A percentile compares a stretch with the other conserved stretches of the same genome.
Evolutionary conservation across 768 basidiomycete genomes (phyloP).

Genomic region (Suillus clintonianus): DNA sequence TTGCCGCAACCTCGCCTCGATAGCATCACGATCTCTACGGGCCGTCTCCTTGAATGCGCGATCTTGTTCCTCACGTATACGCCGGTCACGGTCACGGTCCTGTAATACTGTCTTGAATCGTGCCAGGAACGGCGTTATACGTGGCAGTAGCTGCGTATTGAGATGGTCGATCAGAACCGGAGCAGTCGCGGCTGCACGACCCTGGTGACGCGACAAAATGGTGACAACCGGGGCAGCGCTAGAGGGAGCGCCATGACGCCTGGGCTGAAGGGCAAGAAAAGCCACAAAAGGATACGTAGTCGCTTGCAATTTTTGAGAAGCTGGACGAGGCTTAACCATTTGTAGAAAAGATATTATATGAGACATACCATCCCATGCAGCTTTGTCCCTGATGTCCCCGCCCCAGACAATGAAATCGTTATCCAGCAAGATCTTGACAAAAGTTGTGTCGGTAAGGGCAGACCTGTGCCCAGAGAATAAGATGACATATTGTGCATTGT

Average conservation of each 20-base stretch:
- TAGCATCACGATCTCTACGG: slow-evolving; percentile 65
- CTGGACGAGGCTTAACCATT: slow-evolving; percentile 27
- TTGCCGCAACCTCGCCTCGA: slow-evolving; percentile 55
- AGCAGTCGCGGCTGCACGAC: slow-evolving; percentile 66
- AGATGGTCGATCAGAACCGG: slow-evolving; percentile 67
- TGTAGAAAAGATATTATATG: slow-evolving; percentile 6
- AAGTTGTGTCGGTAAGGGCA: slow-evolving; percentile 72
- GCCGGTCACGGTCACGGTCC: slow-evolving; percentile 53
- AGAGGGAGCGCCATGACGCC: slow-evolving; percentile 42
- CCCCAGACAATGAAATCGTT: slow-evolving; percentile 89
- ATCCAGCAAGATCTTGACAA: slow-evolving; percentile 69
- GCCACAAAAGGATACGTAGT: slow-evolving; percentile 94
- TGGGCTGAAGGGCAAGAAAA: slow-evolving; percentile 86
- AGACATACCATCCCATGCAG: slow-evolving; percentile 72
- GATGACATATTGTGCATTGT: neutral
- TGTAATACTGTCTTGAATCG: slow-evolving; percentile 58
- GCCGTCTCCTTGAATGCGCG: slow-evolving; percentile 71
- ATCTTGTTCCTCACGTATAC: slow-evolving; percentile 80
- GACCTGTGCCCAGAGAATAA: slow-evolving; percentile 41
- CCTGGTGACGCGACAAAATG: slow-evolving; percentile 85
- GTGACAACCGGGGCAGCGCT: slow-evolving; percentile 58
- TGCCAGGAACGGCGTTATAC: slow-evolving; percentile 73
- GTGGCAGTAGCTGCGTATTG: slow-evolving; percentile 72
- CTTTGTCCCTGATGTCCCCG: slow-evolving; percentile 81
- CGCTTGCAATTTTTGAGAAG: slow-evolving; percentile 73